Percentiles rank a stretch among this genome's conserved stretches.
Conservation (phyloP, 2,329 filamentous ascomycete species). For the Microsporum audouinii region DNA sequence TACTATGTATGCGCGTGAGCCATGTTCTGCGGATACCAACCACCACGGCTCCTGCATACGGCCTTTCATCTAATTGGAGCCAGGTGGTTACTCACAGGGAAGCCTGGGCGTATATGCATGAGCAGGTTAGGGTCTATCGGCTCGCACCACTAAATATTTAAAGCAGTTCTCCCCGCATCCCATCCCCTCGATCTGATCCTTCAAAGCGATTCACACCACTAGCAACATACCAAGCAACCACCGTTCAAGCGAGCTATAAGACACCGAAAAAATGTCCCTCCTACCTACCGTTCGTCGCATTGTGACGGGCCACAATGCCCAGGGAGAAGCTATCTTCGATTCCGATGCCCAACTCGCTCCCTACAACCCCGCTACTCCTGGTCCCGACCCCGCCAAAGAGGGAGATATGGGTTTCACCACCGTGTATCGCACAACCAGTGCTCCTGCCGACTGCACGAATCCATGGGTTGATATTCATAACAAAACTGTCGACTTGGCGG, state of each 20-base stretch:
- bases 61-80: neutral
- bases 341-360: slow-evolving; percentile 19
- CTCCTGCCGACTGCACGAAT: slow-evolving; percentile 16
- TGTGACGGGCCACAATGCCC: slow-evolving; percentile 19
- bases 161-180: neutral
- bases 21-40: neutral
- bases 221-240: neutral
- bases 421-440: slow-evolving; percentile 17
- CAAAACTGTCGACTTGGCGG: slow-evolving; percentile 17
- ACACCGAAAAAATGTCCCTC: neutral
- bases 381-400: slow-evolving; percentile 9
- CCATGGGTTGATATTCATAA: slow-evolving; percentile 18
- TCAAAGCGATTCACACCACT: neutral
- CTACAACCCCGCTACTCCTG: slow-evolving; percentile 14
- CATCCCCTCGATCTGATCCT: neutral
- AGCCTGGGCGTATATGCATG: neutral
- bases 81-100: neutral
- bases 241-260: neutral
- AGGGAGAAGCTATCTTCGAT: slow-evolving; percentile 21
- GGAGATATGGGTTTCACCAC: slow-evolving; percentile 18
- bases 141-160: neutral
- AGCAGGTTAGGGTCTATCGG: neutral
- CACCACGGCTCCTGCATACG: neutral
- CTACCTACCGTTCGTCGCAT: slow-evolving; percentile 16
- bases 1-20: neutral